Evolutionary conservation across 2,329 filamentous ascomycete species (phyloP), one percentile per base, ranked within the genome.

Genomic region (Colletotrichum lentis): DNA sequence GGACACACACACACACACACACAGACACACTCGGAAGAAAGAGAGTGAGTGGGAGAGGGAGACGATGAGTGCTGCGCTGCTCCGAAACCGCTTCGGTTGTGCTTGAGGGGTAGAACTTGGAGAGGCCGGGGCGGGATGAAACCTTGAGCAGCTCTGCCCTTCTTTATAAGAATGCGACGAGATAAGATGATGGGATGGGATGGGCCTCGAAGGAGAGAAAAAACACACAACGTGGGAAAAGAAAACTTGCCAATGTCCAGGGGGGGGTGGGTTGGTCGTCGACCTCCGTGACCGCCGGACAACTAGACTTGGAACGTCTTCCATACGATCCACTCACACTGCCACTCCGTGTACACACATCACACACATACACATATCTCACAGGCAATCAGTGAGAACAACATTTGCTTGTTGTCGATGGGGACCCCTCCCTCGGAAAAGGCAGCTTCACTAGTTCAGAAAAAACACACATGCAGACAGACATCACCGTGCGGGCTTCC

Each of bases 301-400:
- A 55, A 8, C 27, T 31, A 31, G 27, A 31, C 27, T 31, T 31
- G 27, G 27, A 7, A 31, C 27, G 27, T 31, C 65, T 55, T 65
- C 65, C 49, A 22, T 37, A 31, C 43, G 65, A 61, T 68, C 65
- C 65, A 68, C 65, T 44, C 65, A 68, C 65, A 68, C 65, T 47
- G 5, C 8, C 27, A 16, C 24, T 37, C 50, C 46, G 46, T 31
- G 27, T 31, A 8, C 27, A 31, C 27, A 31, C 7, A n/a, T n/a
- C n/a, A 10, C 27, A 31, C 27, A 31, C 27, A 31, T 31, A 31
- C 49, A 54, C 53, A 57, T 46, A 64, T 39, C n/a, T 14, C 50
- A 44, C 31, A n/a, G 35, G 22, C 49, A 47, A 31, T 54, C 31
- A 20, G 39, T 7, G 22, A 61, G 22, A 43, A 65, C 4, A 20